Evolutionary conservation across 2,329 filamentous ascomycete genomes (phyloP), one percentile per base, ranked within the genome.

Genomic region (Tolypocladium cylindrosporum): DNA sequence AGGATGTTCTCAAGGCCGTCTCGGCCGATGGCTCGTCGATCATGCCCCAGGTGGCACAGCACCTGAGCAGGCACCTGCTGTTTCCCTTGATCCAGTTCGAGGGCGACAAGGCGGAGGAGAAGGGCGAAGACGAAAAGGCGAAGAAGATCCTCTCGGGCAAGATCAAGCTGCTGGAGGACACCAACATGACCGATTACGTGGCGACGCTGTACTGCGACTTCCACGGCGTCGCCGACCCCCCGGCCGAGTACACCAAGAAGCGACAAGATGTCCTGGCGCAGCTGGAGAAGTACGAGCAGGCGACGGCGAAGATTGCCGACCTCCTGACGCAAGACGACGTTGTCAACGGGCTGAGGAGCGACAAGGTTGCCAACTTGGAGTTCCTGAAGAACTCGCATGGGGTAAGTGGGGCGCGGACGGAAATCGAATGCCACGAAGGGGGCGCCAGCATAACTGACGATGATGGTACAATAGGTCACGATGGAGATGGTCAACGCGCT

Each of bases 171-270:
- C 85, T 99, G 66, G 93, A 96, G 79, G 87, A 91, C 74, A 97
- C 94, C 69, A 97, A 97, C 81, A 99, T 99, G 94, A 94, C 89
- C 69, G 94, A 99, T 76, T 99, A 96, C 73, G 90, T 97, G 57
- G 92, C 92, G 70, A 89, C 88, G 69, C 79, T 99, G 65, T 91
- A 96, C 81, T 89, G 89, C 72, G 89, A 97, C 70, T 85, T 99
- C 65, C 86, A 97, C 78, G 82, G 87, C 67, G 84, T 91, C 63
- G 81, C 88, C 60, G 83, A 90, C 61, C 79, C 89, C 57, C 92
- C 94, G 55, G 82, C 88, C 62, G 91, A 97, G 75, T 97, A 92
- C 74, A 84, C 86, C 67, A 86, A 89, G 74, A 95, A 94, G 86
- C 84, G 91, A 70, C 89, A 97, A 73, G 87, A 92, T 71, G 92